Evolutionary conservation across 2,329 filamentous ascomycete genomes (phyloP).

Genomic region (Penicillium sp.): DNA sequence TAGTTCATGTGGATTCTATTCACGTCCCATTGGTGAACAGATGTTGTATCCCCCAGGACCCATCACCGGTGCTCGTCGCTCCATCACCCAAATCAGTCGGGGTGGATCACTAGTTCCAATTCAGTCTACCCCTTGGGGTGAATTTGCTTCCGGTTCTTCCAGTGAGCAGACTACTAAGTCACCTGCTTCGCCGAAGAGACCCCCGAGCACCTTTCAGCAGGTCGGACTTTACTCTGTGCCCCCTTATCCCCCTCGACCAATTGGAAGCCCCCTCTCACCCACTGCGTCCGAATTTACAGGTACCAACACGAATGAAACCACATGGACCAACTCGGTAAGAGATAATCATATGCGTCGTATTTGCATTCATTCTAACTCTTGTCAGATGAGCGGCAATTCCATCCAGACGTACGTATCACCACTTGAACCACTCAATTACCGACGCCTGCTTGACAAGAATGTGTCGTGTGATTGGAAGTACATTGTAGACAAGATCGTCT

Average conservation of each 20-base stretch:
- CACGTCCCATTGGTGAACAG: conserved; percentile 35
- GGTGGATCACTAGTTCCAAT: conserved; percentile 35
- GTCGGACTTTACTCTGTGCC: conserved; percentile 38
- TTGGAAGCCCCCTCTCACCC: conserved; percentile 68
- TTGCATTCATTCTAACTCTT: conserved; percentile 25
- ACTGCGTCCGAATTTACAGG: conserved; percentile 73
- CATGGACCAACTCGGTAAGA: conserved; percentile 54
- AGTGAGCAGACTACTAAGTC: conserved; percentile 29
- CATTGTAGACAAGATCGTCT: conserved; percentile 98
- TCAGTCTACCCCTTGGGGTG: conserved; percentile 36
- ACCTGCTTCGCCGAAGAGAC: conserved; percentile 28
- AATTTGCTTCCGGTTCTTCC: conserved; percentile 30
- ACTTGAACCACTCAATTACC: conserved; percentile 92
- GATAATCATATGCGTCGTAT: conserved; percentile 23
- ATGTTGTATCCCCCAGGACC: conserved; percentile 29
- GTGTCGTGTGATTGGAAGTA: conserved; percentile 99
- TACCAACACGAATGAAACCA: conserved; percentile 22
- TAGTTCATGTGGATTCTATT: conserved; percentile 29
- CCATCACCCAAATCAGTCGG: conserved; percentile 34
- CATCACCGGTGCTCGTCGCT: conserved; percentile 29
- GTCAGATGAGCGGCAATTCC: conserved; percentile 47
- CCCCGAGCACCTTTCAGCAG: conserved; percentile 35
- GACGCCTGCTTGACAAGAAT: conserved; percentile 88
- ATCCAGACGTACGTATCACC: conserved; percentile 79
- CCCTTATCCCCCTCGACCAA: conserved; percentile 56